Percentiles rank a stretch among this genome's conserved stretches.
phyloP scores from a whole-genome alignment of 163 green algal genomes.

The Trebouxiophyceae sp. region DNA sequence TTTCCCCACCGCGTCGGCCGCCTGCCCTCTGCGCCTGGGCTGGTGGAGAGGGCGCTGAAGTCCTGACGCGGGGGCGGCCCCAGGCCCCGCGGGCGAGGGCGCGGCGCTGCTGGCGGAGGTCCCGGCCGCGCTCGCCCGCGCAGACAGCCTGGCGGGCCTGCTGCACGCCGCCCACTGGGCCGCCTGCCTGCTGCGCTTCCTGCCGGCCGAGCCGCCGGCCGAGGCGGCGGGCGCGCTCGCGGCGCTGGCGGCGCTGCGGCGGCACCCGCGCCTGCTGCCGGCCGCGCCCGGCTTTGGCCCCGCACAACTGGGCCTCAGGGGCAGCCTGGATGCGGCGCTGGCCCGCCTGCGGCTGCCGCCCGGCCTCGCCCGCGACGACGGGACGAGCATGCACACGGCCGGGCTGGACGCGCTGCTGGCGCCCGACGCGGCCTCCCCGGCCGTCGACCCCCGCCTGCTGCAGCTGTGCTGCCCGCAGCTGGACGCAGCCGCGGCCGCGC shows the following conservation, averaged over 20 bases:
- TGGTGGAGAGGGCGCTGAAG: no score
- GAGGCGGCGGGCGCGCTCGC: no score
- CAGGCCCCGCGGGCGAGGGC: no score
- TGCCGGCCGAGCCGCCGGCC: constrained; percentile 9
- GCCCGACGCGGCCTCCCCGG: no score
- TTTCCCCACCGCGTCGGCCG: no score
- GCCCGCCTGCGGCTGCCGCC: neutral
- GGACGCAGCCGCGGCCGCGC: constrained; percentile 7
- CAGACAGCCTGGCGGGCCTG: constrained; percentile 12
- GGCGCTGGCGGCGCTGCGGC: no score
- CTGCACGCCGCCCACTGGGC: constrained; percentile 35
- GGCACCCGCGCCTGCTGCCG: neutral
- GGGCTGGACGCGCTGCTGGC: neutral
- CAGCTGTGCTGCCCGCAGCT: constrained; percentile 47
- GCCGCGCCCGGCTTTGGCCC: neutral
- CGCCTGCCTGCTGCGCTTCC: constrained; percentile 29
- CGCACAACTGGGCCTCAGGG: neutral
- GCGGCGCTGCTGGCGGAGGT: constrained; percentile 28
- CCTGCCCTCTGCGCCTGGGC: no score
- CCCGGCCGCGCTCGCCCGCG: constrained; percentile 13
- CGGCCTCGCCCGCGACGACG: no score
- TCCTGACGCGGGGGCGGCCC: no score
- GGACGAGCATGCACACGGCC: no score
- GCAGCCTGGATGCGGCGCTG: neutral
- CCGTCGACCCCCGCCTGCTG: constrained; percentile 34